These are phyloP conservation scores for Acephala macrosclerotiorum DNA, from an alignment of 2,329 filamentous ascomycete genomes.

Conservation along the genomic window DNA sequence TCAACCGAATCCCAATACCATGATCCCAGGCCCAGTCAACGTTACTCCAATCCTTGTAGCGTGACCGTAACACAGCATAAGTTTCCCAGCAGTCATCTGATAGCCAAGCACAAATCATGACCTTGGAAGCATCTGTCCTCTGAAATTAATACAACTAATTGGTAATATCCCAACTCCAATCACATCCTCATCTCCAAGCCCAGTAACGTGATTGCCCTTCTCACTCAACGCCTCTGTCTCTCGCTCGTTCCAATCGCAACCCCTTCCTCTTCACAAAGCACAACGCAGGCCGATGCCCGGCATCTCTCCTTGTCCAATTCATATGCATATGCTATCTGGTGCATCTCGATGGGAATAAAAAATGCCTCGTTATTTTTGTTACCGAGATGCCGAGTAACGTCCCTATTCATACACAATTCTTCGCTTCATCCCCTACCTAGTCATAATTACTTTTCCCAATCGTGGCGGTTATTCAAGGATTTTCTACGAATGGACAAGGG, in stretches of 20 bases:
- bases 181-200: not conserved
- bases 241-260: not conserved
- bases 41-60: not conserved
- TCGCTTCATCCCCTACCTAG: not conserved
- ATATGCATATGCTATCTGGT: too few species aligned
- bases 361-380: conserved; percentile 9
- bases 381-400: conserved; percentile 30
- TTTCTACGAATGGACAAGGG: not conserved
- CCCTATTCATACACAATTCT: not conserved
- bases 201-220: conserved; percentile 16
- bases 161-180: not conserved
- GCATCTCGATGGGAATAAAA: not conserved
- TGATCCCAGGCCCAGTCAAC: not conserved
- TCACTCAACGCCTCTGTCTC: conserved; percentile 1
- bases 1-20: conserved; percentile 9
- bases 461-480: not conserved
- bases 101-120: not conserved
- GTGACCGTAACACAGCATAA: conserved; percentile 8
- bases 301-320: not conserved
- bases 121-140: not conserved
- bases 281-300: too few species aligned
- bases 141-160: not conserved
- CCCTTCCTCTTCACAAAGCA: not conserved
- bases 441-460: not conserved
- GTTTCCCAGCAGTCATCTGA: conserved; percentile 1